Evolutionary conservation across 495 filamentous ascomycete species (phyloP).

Genomic region (Mycothermus thermophilus): DNA sequence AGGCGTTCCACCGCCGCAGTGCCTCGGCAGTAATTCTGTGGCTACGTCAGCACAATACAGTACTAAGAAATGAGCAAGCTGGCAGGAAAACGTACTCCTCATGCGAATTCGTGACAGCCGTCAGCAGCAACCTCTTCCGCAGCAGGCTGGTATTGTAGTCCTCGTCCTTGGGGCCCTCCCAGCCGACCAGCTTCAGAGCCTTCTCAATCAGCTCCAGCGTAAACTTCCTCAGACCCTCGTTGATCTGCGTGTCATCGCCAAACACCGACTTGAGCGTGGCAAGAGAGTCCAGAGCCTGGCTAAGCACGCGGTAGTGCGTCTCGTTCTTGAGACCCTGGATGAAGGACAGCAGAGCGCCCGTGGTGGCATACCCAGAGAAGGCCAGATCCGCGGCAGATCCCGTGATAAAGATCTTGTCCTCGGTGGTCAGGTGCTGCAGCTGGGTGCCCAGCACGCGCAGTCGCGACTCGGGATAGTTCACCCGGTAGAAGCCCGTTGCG

Average conservation of each 20-base stretch:
- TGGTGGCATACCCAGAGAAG: slow-evolving; percentile 68
- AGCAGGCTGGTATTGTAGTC: slow-evolving; percentile 71
- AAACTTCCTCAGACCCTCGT: slow-evolving; percentile 56
- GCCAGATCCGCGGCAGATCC: slow-evolving; percentile 88
- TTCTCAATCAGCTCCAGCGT: slow-evolving; percentile 53
- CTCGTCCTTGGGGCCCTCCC: slow-evolving; percentile 62
- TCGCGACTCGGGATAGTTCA: slow-evolving; percentile 71
- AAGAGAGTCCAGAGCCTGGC: slow-evolving; percentile 60
- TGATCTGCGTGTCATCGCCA: slow-evolving; percentile 39
- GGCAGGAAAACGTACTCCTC: slow-evolving; percentile 38
- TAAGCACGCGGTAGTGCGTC: slow-evolving; percentile 76
- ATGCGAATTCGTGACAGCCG: slow-evolving; percentile 62
- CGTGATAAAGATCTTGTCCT: slow-evolving; percentile 84
- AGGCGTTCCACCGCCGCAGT: slow-evolving; percentile 59
- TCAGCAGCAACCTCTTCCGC: slow-evolving; percentile 61
- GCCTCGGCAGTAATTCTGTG: slow-evolving; percentile 54
- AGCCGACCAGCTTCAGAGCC: slow-evolving; percentile 66
- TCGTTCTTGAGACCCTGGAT: slow-evolving; percentile 72
- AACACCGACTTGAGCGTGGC: slow-evolving; percentile 37
- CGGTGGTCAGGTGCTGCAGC: slow-evolving; percentile 55
- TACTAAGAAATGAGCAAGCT: neutral
- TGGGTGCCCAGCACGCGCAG: slow-evolving; percentile 66
- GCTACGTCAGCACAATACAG: neutral
- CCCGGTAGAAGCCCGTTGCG: slow-evolving; percentile 82
- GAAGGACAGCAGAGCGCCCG: slow-evolving; percentile 64